Percentiles rank a stretch among this genome's conserved stretches.
Conservation (phyloP, 148 eudicot species). For the Euryodendron excelsum region DNA sequence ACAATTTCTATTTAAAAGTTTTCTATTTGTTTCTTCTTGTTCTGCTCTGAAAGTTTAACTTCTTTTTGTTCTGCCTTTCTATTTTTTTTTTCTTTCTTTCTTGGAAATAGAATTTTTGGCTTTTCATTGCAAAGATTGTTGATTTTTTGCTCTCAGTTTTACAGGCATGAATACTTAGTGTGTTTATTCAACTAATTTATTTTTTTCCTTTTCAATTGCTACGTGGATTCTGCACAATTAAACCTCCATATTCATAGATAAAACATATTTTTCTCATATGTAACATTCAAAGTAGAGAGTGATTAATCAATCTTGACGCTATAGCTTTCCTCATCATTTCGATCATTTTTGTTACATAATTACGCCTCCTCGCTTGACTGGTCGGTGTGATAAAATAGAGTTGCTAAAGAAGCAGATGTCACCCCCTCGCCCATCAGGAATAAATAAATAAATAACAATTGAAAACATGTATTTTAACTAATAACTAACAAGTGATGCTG, state of each 20-base stretch:
- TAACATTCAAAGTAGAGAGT: no score
- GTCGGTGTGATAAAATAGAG: neutral
- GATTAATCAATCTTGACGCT: no score
- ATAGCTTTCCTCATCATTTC: no score
- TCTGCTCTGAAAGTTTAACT: neutral
- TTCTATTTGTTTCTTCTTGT: neutral
- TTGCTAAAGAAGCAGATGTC: neutral
- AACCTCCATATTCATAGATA: no score
- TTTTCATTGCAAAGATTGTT: no score
- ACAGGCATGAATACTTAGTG: neutral
- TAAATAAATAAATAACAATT: no score
- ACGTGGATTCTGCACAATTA: no score
- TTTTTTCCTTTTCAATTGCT: neutral
- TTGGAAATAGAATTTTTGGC: no score
- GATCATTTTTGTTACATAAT: neutral
- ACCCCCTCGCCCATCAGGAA: neutral
- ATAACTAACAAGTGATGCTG: no score
- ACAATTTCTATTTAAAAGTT: neutral
- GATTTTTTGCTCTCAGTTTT: neutral
- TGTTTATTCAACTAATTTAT: neutral
- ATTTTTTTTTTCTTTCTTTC: no score
- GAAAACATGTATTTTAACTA: no score
- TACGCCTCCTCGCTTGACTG: neutral
- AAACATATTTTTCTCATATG: no score
- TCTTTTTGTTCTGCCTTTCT: neutral